phyloP scores from a whole-genome alignment of 83 land plant genomes.

The Diphasiastrum complanatum region DNA sequence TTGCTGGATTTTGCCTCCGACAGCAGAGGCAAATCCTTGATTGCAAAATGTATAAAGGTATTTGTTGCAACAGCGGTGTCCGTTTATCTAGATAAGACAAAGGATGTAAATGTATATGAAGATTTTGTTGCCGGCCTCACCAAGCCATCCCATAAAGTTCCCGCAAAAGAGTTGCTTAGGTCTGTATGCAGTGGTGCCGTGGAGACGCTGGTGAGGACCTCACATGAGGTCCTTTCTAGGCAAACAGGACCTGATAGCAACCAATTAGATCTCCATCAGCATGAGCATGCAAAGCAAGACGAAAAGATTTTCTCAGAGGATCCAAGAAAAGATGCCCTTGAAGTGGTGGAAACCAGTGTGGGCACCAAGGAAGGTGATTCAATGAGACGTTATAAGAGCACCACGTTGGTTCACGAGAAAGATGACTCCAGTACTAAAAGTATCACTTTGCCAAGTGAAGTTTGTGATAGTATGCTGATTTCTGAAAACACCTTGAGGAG shows the following conservation, averaged over 20 bases:
- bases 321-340: too few species aligned
- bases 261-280: neutral
- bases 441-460: too few species aligned
- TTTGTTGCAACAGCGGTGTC: slow-evolving; percentile 77
- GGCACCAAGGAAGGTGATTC: too few species aligned
- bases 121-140: slow-evolving; percentile 58
- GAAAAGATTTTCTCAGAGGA: neutral
- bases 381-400: too few species aligned
- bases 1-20: slow-evolving; percentile 37
- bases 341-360: too few species aligned
- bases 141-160: slow-evolving; percentile 57
- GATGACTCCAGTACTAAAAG: too few species aligned
- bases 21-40: slow-evolving; percentile 31
- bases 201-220: slow-evolving; percentile 59
- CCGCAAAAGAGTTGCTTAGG: slow-evolving; percentile 66
- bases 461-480: too few species aligned
- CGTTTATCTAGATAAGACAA: slow-evolving; percentile 77
- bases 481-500: too few species aligned
- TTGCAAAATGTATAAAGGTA: slow-evolving; percentile 51
- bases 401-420: too few species aligned
- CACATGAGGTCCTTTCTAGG: slow-evolving; percentile 49
- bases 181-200: slow-evolving; percentile 69
- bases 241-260: neutral
- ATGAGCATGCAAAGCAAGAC: neutral
- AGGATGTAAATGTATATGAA: slow-evolving; percentile 62